phyloP scores from a whole-genome alignment of 208 protist species.

The Trypanosoma scelopori region DNA sequence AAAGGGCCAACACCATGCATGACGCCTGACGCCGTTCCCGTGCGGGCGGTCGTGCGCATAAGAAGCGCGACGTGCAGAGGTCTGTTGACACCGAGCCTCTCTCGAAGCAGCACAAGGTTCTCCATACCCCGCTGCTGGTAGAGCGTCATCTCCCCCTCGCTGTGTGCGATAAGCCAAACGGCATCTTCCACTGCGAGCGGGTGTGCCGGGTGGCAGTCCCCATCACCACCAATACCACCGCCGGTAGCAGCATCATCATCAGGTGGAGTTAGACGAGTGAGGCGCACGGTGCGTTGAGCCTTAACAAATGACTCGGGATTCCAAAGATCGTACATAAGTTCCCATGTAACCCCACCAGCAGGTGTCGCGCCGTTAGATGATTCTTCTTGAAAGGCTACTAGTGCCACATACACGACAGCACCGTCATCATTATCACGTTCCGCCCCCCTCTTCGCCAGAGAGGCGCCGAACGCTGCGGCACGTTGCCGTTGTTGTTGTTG shows the following conservation, averaged over 20 bases:
- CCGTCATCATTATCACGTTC: not conserved
- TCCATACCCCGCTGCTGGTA: not conserved
- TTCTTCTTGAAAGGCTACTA: not conserved
- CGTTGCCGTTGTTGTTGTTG: not conserved
- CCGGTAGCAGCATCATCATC: not conserved
- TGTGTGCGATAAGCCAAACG: conserved; percentile 6
- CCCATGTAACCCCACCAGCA: not conserved
- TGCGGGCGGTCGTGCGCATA: not conserved
- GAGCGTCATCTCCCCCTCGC: not conserved
- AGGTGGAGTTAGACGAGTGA: not conserved
- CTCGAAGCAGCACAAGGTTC: conserved; percentile 7
- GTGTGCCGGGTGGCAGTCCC: not conserved
- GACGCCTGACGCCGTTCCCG: not conserved
- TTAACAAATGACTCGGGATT: conserved; percentile 11
- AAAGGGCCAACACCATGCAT: not conserved
- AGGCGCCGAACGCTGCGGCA: not conserved
- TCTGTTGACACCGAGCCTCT: conserved; percentile 2
- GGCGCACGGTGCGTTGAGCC: not conserved
- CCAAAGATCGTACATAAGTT: conserved; percentile 15
- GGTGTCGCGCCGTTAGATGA: not conserved
- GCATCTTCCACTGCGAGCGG: conserved; percentile 14
- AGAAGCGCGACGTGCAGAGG: conserved; percentile 10
- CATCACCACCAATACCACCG: not conserved
- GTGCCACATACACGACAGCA: not conserved
- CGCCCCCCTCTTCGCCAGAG: not conserved